phyloP scores from a whole-genome alignment of 139 green algal species.

The Spirogloea muscicola region DNA sequence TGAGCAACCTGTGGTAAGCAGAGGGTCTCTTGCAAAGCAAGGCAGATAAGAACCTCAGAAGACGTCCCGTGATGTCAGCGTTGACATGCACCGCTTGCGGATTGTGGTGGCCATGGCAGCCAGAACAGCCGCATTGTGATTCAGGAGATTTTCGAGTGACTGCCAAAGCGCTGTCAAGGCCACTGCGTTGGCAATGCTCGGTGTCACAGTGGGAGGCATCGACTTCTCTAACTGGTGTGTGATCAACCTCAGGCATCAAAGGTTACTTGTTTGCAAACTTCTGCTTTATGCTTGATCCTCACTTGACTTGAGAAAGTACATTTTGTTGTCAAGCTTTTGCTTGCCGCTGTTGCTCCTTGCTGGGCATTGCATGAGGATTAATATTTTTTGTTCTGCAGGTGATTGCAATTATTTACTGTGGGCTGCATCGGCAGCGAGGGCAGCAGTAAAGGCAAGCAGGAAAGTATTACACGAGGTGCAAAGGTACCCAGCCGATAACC shows the following conservation, averaged over 20 bases:
- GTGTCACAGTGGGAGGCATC: too few species aligned
- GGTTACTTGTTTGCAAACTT: not conserved
- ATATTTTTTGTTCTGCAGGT: too few species aligned
- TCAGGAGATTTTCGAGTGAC: slow-evolving; percentile 39
- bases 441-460: too few species aligned
- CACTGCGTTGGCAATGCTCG: too few species aligned
- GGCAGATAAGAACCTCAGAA: not conserved
- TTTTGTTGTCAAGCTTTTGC: not conserved
- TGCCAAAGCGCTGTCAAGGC: not conserved
- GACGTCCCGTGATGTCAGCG: not conserved
- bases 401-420: too few species aligned
- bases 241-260: not conserved
- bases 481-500: too few species aligned
- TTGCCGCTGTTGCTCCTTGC: too few species aligned
- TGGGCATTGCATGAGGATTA: too few species aligned
- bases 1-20: not conserved
- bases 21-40: too few species aligned
- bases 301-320: not conserved
- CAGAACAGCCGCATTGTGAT: slow-evolving; percentile 34
- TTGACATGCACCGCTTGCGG: not conserved
- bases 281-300: not conserved
- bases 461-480: too few species aligned
- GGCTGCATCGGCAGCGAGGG: too few species aligned
- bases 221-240: too few species aligned
- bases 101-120: slow-evolving; percentile 1